These are phyloP conservation scores for Reticulascus tulasneorum DNA, from an alignment of 2,329 filamentous ascomycete species.

Conservation along the genomic window DNA sequence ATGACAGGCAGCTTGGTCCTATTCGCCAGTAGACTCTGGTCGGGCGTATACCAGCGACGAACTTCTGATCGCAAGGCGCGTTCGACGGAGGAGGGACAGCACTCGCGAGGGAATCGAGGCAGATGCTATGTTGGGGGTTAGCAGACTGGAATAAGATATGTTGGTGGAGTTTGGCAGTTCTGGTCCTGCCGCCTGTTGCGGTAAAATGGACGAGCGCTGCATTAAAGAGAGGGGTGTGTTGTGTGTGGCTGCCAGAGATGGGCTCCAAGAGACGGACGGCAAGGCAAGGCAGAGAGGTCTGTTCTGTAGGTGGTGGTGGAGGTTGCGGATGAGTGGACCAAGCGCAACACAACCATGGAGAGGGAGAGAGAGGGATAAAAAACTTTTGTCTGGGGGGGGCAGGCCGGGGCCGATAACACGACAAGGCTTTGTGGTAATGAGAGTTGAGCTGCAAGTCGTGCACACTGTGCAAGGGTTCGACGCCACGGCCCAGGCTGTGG, in stretches of 20 bases:
- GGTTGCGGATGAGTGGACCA: slow-evolving; percentile 13
- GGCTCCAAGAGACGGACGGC: slow-evolving; percentile 8
- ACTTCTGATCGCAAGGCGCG: too few relatives aligned
- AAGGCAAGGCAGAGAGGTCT: too few relatives aligned
- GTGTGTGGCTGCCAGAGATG: slow-evolving; percentile 9
- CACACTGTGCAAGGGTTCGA: too few relatives aligned
- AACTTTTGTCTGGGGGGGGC: slow-evolving; percentile 6
- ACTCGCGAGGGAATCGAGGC: too few relatives aligned
- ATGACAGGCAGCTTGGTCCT: slow-evolving; percentile 20
- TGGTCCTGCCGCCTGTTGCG: slow-evolving; percentile 25
- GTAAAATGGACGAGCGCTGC: slow-evolving; percentile 26
- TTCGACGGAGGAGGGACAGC: too few relatives aligned
- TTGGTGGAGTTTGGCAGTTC: slow-evolving; percentile 15
- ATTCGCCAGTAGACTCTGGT: slow-evolving; percentile 5
- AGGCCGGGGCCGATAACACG: too few relatives aligned
- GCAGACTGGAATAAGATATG: slow-evolving; percentile 5
- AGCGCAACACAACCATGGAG: slow-evolving; percentile 3
- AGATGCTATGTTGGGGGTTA: slow-evolving; percentile 12
- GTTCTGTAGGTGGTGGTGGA: too few relatives aligned
- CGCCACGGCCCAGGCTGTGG: too few relatives aligned
- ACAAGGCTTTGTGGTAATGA: slow-evolving; percentile 1
- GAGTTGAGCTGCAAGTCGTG: too few relatives aligned
- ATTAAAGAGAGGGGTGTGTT: slow-evolving; percentile 6
- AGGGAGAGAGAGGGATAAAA: slow-evolving; percentile 4
- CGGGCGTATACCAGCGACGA: too few relatives aligned